Base-by-base conservation (phyloP, 164 flowering plant species). In the Vitis cinerea region DNA sequence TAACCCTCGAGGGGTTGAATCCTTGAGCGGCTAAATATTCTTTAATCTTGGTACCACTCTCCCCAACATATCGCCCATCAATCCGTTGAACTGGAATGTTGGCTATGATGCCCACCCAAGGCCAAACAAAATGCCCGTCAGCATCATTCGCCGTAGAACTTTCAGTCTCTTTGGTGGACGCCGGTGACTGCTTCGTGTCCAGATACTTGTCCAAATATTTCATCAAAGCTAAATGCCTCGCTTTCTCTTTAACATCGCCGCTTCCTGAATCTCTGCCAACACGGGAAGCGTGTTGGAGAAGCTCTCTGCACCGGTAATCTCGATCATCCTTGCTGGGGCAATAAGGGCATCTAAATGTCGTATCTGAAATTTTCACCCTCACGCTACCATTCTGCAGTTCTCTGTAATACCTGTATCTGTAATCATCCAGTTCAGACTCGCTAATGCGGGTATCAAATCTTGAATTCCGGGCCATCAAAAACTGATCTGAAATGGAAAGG, bases 51-150 rank as follows among this genome's bases (percentile, higher is more conserved):
- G 73, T 49, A 60, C 88, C 88, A 83, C 91, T 83, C 49, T 79
- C 87, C 3, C 83, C 91, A 16, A 80, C 85, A 74, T 67, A 53
- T 31, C 69, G 59, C 13, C 86, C 88, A 52, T 63, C 65, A n/a
- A 78, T 69, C 15, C 14, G 2, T 48, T 75, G 71, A 27, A 67
- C 72, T 16, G 77, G 81, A n/a, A 87, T 59, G 50, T 89, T 89
- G 9, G 85, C 90, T 51, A 89, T 56, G 30, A 89, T 69, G 0
- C 84, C 91, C 79, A 75, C 74, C 85, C 84, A 82, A 13, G 94
- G 94, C 73, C 77, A 83, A 16, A 83, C 91, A 73, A 84, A 85
- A 52, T 64, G 56, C 27, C 73, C 80, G 50, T 77, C 78, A 9
- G 68, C 9, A 31, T 59, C 65, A 17, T 31, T 23, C 10, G 37